Evolutionary conservation across 2,329 filamentous ascomycete genomes (phyloP).

Genomic region (Penicillium polonicum): DNA sequence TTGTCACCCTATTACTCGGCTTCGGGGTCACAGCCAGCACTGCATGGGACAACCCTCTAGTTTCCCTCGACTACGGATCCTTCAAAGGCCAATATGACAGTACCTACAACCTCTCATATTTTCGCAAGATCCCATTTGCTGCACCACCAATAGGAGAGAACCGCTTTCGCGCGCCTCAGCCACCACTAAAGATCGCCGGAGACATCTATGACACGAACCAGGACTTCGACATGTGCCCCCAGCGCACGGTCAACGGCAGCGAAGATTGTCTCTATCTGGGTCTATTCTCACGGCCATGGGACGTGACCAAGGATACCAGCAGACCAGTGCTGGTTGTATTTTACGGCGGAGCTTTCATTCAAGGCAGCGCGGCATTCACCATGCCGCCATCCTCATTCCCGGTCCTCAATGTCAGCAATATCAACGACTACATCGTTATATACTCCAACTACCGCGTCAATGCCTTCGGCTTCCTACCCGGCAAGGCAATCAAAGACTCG

Average conservation of each 20-base stretch:
- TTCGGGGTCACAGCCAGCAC: slow-evolving; percentile 4
- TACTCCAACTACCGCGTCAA: slow-evolving; percentile 59
- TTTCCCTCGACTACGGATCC: slow-evolving; percentile 50
- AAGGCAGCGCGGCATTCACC: slow-evolving; percentile 55
- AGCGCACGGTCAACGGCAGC: slow-evolving; percentile 56
- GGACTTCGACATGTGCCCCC: slow-evolving; percentile 58
- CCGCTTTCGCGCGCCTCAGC: slow-evolving; percentile 61
- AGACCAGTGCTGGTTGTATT: slow-evolving; percentile 61
- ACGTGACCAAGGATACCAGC: slow-evolving; percentile 27
- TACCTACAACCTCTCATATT: slow-evolving; percentile 59
- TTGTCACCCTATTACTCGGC: slow-evolving; percentile 7
- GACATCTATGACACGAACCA: slow-evolving; percentile 56
- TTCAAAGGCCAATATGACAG: slow-evolving; percentile 55
- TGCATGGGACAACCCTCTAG: slow-evolving; percentile 37
- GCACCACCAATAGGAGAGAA: slow-evolving; percentile 58
- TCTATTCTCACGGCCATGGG: slow-evolving; percentile 60
- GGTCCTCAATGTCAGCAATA: slow-evolving; percentile 54
- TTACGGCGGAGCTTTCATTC: slow-evolving; percentile 62
- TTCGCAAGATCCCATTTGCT: slow-evolving; percentile 61
- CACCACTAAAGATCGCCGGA: slow-evolving; percentile 48
- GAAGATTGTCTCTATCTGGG: slow-evolving; percentile 64
- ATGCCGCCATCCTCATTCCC: slow-evolving; percentile 60
- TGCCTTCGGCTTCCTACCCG: slow-evolving; percentile 57
- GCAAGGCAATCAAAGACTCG: slow-evolving; percentile 48
- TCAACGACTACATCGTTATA: slow-evolving; percentile 54